Base-by-base conservation (phyloP, 495 filamentous ascomycete genomes). In the Talaromyces adpressus region DNA sequence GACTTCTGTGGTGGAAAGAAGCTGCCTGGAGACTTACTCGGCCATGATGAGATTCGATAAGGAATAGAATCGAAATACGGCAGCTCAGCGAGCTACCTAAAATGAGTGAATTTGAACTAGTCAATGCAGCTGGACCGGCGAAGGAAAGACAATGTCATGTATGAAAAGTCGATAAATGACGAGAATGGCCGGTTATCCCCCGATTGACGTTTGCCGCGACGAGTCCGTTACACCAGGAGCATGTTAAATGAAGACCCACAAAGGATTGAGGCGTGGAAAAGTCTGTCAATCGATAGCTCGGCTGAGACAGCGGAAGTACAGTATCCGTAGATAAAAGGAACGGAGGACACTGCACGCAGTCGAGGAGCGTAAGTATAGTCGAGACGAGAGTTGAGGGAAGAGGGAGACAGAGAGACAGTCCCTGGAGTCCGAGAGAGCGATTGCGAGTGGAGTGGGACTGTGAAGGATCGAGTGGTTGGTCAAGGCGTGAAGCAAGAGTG, bases 21-120 rank as follows among this genome's bases (percentile, higher is more conserved):
- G 11, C 29, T 36, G 16, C 14, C 29, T 52, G n/a, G 22, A 56
- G 41, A 74, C 78, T 68, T 75, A 80, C 78, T 80, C 78, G 66
- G 78, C 78, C 78, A 80, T 80, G 59, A 54, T 63, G 70, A 58
- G 14, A 52, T 30, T 18, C 22, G 59, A 9, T 47, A 47, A 59
- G 5, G 30, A 34, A 59, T 56, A 56, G 0, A 25, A 56, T 18
- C 53, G 53, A 16, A 23, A 30, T 9, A 49, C 45, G 45, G 41
- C n/a, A 22, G 53, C 20, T 27, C 53, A 27, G 22, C 23, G 23
- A 56, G 22, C n/a, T 34, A 25, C n/a, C 3, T 16, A 5, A 34
- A 34, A 36, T 0, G 56, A 58, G n/a, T 36, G 56, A 12, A 56
- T 3, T 16, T 30, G 29, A 30, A 14, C 12, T 14, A 56, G 8